A percentile compares a stretch with the other conserved stretches of the same genome.
phyloP scores from a whole-genome alignment of 2,329 filamentous ascomycete genomes.

The Raffaelea arxii region DNA sequence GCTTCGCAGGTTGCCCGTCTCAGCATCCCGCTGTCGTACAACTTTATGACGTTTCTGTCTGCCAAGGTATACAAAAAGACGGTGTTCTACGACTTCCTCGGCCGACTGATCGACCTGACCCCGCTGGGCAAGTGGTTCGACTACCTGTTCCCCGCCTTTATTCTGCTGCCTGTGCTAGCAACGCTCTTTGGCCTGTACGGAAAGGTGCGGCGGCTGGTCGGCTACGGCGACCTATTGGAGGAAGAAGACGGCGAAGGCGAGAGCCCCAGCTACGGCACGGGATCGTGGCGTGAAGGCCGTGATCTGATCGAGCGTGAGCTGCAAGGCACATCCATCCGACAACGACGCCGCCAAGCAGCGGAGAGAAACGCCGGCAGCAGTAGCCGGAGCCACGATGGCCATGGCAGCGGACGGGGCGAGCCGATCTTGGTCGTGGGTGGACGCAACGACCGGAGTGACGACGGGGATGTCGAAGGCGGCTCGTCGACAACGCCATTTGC shows the following conservation, averaged over 20 bases:
- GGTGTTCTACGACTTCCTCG: constrained; percentile 80
- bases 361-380: not conserved
- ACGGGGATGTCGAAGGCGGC: constrained; percentile 12
- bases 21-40: constrained; percentile 88
- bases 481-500: constrained; percentile 34
- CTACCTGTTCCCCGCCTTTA: constrained; percentile 77
- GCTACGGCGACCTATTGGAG: constrained; percentile 70
- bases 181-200: constrained; percentile 87
- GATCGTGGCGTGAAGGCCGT: constrained; percentile 84
- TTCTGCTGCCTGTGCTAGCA: constrained; percentile 76
- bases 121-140: constrained; percentile 77
- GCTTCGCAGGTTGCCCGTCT: constrained; percentile 85
- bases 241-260: constrained; percentile 65
- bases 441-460: constrained; percentile 6
- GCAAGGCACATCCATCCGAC: constrained; percentile 49
- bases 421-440: constrained; percentile 19
- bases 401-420: constrained; percentile 16
- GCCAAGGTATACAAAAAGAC: constrained; percentile 63
- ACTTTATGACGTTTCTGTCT: constrained; percentile 87
- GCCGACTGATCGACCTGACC: constrained; percentile 72
- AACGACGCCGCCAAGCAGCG: constrained; percentile 33
- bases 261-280: constrained; percentile 66
- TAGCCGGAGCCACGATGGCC: constrained; percentile 4
- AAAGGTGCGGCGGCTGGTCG: constrained; percentile 63
- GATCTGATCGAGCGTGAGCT: constrained; percentile 84